These are phyloP conservation scores for Macadamia integrifolia DNA, from an alignment of 164 flowering plant genomes.

Conservation along the genomic window DNA sequence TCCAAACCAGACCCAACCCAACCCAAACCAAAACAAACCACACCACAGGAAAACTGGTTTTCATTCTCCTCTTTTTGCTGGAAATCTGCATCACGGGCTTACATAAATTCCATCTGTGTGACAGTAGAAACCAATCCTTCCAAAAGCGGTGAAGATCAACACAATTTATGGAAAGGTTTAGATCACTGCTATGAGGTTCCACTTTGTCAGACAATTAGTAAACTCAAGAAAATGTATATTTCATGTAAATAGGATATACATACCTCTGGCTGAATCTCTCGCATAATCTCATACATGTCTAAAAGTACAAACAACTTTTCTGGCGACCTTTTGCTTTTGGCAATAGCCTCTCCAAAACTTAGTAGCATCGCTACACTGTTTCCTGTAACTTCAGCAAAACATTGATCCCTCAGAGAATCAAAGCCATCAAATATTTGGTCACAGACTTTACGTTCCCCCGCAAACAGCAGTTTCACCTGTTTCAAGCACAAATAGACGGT, in stretches of 20 bases:
- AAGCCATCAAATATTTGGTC: slow-evolving; percentile 84
- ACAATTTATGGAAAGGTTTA: no score
- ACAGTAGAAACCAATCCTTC: no score
- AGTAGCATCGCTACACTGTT: slow-evolving; percentile 78
- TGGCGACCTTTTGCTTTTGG: slow-evolving; percentile 96
- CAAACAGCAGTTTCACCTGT: slow-evolving; percentile 89
- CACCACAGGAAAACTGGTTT: no score
- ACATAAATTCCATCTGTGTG: no score
- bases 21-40: no score
- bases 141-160: no score
- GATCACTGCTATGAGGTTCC: no score
- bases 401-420: slow-evolving; percentile 60
- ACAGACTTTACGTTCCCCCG: slow-evolving; percentile 80
- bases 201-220: background rate
- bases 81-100: no score
- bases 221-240: background rate
- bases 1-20: no score
- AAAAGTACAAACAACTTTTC: slow-evolving; percentile 90
- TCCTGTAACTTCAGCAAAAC: slow-evolving; percentile 86
- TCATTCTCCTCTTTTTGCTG: no score
- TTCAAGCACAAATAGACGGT: slow-evolving; percentile 20
- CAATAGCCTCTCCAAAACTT: slow-evolving; percentile 97
- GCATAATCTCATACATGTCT: slow-evolving; percentile 97
- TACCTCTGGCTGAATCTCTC: slow-evolving; percentile 92
- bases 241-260: background rate